Conservation (phyloP, 305 asterid genomes). For the Nicotiana rustica region DNA sequence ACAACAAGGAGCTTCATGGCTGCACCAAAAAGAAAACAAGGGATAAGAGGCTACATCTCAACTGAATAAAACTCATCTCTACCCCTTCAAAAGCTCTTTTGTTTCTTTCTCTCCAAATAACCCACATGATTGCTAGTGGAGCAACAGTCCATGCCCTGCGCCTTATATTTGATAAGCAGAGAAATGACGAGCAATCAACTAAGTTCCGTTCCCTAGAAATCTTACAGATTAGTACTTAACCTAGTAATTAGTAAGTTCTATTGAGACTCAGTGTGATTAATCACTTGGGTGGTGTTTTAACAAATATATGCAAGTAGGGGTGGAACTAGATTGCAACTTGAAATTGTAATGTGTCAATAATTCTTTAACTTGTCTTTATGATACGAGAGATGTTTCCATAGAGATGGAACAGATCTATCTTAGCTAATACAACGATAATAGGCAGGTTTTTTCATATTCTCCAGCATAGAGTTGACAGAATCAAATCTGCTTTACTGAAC, state of each 20-base stretch:
- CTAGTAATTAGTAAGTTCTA: not conserved
- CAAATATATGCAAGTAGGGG: not conserved
- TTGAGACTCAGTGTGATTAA: not conserved
- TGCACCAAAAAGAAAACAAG: no score
- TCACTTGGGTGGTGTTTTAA: not conserved
- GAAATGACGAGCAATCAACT: not conserved
- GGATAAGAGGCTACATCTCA: no score
- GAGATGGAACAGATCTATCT: conserved; percentile 4
- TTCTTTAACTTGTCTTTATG: not conserved
- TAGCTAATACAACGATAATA: conserved; percentile 6
- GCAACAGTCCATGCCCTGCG: no score
- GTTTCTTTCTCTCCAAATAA: no score
- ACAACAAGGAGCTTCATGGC: no score
- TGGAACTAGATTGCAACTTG: conserved; percentile 25
- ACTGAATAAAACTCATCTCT: no score
- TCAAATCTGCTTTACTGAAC: not conserved
- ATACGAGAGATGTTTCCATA: conserved; percentile 1
- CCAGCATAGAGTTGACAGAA: conserved; percentile 5
- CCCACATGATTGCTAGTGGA: no score
- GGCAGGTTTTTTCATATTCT: not conserved
- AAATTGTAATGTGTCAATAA: not conserved
- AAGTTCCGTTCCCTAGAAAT: conserved; percentile 25
- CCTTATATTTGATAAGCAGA: not conserved
- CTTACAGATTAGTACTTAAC: not conserved
- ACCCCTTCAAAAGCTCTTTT: no score